These are phyloP conservation scores for Aspergillus puulaauensis DNA, from an alignment of 2,329 filamentous ascomycete genomes.

Conservation along the genomic window DNA sequence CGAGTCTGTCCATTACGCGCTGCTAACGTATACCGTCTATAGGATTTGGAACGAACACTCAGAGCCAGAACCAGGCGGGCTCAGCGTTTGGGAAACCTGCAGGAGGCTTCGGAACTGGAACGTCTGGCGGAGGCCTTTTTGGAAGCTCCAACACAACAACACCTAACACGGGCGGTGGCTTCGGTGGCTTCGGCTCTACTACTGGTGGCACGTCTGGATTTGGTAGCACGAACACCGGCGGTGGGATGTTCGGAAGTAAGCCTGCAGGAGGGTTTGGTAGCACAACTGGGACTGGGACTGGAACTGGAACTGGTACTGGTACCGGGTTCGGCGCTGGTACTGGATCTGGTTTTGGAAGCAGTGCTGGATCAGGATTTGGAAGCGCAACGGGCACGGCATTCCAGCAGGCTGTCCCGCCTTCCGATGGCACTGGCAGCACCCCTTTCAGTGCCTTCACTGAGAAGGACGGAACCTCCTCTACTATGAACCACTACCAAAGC, in stretches of 20 bases:
- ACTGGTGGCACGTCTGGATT: constrained; percentile 24
- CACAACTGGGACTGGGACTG: constrained; percentile 9
- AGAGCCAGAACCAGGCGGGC: constrained; percentile 33
- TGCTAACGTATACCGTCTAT: constrained; percentile 21
- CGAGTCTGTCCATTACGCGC: not conserved
- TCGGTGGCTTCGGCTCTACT: constrained; percentile 30
- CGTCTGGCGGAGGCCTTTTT: constrained; percentile 34
- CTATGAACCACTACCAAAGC: constrained; percentile 49
- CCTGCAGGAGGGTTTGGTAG: constrained; percentile 19
- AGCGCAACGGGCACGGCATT: constrained; percentile 44
- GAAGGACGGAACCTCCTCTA: constrained; percentile 41
- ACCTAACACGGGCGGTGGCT: constrained; percentile 15
- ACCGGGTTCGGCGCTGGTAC: not conserved
- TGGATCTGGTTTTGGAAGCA: constrained; percentile 24
- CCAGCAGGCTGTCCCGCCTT: constrained; percentile 38
- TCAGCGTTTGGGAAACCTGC: constrained; percentile 37
- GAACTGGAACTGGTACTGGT: not conserved
- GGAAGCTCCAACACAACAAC: constrained; percentile 20
- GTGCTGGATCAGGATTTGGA: constrained; percentile 34
- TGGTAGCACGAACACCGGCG: constrained; percentile 30
- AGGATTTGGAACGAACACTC: constrained; percentile 39
- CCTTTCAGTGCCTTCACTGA: constrained; percentile 47
- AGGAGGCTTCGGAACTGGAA: constrained; percentile 32
- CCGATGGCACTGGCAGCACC: constrained; percentile 46
- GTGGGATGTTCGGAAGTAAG: constrained; percentile 27